A percentile compares a stretch with the other conserved stretches of the same genome.
These are phyloP conservation scores for Heliamphora pulchella DNA, from an alignment of 179 eudicot species.

Conservation along the genomic window DNA sequence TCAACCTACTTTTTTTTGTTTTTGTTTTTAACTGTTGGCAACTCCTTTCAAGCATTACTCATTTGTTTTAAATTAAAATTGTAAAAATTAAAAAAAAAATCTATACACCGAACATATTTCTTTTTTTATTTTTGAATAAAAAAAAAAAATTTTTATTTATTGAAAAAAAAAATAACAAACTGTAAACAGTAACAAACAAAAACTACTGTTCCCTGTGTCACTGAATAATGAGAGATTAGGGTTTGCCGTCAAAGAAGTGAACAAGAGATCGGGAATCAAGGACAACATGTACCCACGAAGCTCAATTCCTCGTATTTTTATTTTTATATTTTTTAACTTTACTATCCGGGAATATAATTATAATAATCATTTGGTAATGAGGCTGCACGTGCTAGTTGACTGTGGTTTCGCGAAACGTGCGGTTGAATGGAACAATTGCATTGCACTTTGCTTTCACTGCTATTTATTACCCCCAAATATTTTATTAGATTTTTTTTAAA, in stretches of 20 bases:
- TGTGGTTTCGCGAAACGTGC: conserved; percentile 5
- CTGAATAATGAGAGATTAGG: not conserved
- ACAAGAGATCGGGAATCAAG: conserved; percentile 16
- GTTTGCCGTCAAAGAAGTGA: conserved; percentile 8
- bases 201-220: not conserved
- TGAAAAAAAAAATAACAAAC: too few species aligned
- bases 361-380: conserved; percentile 19
- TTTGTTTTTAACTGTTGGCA: too few species aligned
- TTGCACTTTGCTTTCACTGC: not conserved
- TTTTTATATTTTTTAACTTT: not conserved
- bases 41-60: too few species aligned
- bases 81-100: too few species aligned
- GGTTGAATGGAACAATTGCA: conserved; percentile 1
- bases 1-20: too few species aligned
- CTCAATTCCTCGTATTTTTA: not conserved
- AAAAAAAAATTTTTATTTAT: not conserved
- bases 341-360: not conserved
- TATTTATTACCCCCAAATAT: too few species aligned
- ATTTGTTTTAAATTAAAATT: too few species aligned
- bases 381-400: conserved; percentile 14
- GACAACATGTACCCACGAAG: conserved; percentile 6
- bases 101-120: too few species aligned
- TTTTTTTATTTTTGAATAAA: too few species aligned
- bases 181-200: not conserved
- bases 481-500: too few species aligned